Evolutionary conservation across 306 rosid genomes (phyloP).

Genomic region (Corylus americana): DNA sequence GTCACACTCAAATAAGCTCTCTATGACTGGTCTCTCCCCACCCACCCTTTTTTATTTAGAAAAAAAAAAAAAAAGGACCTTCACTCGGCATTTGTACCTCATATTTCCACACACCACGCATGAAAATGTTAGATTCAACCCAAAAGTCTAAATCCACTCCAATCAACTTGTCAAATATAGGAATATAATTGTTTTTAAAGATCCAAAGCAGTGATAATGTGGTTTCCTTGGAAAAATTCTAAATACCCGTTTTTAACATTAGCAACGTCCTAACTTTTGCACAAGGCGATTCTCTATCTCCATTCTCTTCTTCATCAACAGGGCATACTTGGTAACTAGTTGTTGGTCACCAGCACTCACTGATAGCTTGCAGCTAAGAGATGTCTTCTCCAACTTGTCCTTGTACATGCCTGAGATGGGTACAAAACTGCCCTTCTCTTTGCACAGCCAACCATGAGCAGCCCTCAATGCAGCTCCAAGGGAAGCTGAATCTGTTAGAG

Average conservation of each 20-base stretch:
- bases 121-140: not conserved
- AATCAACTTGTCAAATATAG: not conserved
- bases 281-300: slow-evolving; percentile 82
- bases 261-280: slow-evolving; percentile 66
- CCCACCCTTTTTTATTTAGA: too few relatives aligned
- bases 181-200: not conserved
- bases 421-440: slow-evolving; percentile 58
- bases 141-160: not conserved
- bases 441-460: slow-evolving; percentile 94
- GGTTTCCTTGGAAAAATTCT: not conserved
- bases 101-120: not conserved
- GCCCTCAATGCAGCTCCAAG: slow-evolving; percentile 97
- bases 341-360: slow-evolving; percentile 58
- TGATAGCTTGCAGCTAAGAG: slow-evolving; percentile 69
- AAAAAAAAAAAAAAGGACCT: too few relatives aligned
- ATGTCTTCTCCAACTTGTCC: slow-evolving; percentile 63
- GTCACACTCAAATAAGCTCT: too few relatives aligned
- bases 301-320: slow-evolving; percentile 72
- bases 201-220: not conserved
- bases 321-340: slow-evolving; percentile 56
- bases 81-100: too few relatives aligned
- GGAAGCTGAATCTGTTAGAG: slow-evolving; percentile 82
- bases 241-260: slow-evolving; percentile 7
- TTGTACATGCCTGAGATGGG: slow-evolving; percentile 66
- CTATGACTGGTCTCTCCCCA: too few relatives aligned